Conservation (phyloP, 2,329 filamentous ascomycete species). For the Lasiodiplodia hormozganensis region DNA sequence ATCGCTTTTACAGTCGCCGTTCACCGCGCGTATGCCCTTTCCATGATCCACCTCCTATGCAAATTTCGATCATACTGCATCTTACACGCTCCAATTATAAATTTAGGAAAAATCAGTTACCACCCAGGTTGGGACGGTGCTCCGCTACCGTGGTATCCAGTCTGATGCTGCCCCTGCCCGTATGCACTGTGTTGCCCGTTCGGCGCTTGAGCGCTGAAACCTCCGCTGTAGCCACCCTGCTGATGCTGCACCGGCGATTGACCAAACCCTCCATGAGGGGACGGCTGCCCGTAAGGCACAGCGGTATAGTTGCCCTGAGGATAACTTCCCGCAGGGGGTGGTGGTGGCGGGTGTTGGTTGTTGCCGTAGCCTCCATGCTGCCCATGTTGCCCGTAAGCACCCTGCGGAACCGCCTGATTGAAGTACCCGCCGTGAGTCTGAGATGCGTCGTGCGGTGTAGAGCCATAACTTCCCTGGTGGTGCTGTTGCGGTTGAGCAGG, state of each 20-base stretch:
- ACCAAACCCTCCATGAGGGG: slow-evolving; percentile 10
- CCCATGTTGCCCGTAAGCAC: slow-evolving; percentile 14
- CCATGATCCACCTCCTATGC: slow-evolving; percentile 13
- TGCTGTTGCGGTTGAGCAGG: slow-evolving; percentile 23
- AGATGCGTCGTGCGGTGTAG: neutral
- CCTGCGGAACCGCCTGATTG: slow-evolving; percentile 7
- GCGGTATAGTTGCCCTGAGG: slow-evolving; percentile 1
- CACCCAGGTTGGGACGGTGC: slow-evolving; percentile 21
- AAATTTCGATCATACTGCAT: slow-evolving; percentile 17
- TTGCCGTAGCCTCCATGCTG: slow-evolving; percentile 14
- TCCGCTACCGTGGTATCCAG: slow-evolving; percentile 13
- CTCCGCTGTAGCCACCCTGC: slow-evolving; percentile 5
- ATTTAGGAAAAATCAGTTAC: slow-evolving; percentile 1
- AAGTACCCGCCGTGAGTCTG: slow-evolving; percentile 22
- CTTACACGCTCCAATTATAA: slow-evolving; percentile 15
- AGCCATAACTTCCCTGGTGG: slow-evolving; percentile 10
- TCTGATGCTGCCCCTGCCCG: slow-evolving; percentile 9
- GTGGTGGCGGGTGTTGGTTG: slow-evolving; percentile 9
- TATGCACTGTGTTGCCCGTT: slow-evolving; percentile 12
- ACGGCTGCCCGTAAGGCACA: slow-evolving; percentile 8
- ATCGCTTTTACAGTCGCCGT: slow-evolving; percentile 2
- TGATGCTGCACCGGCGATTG: slow-evolving; percentile 18
- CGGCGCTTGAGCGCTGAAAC: neutral
- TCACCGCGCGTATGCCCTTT: neutral
- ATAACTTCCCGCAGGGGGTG: slow-evolving; percentile 1